Base-by-base conservation (phyloP, 768 basidiomycete species). In the Mycena alexandri region DNA sequence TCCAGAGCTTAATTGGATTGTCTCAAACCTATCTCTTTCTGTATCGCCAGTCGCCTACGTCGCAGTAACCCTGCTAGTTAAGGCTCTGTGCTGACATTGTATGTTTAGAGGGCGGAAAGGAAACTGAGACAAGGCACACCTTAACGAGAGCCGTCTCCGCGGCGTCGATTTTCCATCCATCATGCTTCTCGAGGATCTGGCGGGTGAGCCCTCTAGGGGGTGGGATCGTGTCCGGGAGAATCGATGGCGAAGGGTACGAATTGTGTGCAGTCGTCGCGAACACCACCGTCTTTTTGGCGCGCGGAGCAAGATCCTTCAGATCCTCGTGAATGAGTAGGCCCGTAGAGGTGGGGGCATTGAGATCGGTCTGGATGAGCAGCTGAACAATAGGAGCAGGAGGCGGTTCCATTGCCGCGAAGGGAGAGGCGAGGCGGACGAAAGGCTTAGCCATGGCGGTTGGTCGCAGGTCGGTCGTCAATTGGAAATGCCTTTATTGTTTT, bases 301-400 rank as follows among this genome's bases (percentile, higher is more conserved):
- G 29, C 29, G 29, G 29, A 29, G 52, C n/a, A 41, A 52, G 25
- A 16, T 42, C 58, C 29, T 29, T 41, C 52, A 67, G 53, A 44
- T 69, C 63, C 46, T 69, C 57, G 54, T 69, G 68, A 34, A 69
- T 64, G 7, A 69, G 2, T 25, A 69, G 62, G 58, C 44, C 51
- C 25, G 58, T 41, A 44, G 58, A 69, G 25, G 51, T 50, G 41
- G 22, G 62, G 19, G 25, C 6, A 7, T 51, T 12, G 57, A 69
- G 61, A 48, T 64, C 68, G 2, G 68, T 69, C 25, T 69, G 68
- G 8, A 43, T 19, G 13, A 65, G 63, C 17, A 61, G 65, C n/a
- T 61, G 21, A n/a, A 67, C 65, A 34, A 51, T 46, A 41, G 65
- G 61, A 41, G 61, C 50, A 60, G 68, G 68, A 6, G 63, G 68